Evolutionary conservation across 2,329 filamentous ascomycete genomes (phyloP).

Genomic region (Penicillium griseofulvum): DNA sequence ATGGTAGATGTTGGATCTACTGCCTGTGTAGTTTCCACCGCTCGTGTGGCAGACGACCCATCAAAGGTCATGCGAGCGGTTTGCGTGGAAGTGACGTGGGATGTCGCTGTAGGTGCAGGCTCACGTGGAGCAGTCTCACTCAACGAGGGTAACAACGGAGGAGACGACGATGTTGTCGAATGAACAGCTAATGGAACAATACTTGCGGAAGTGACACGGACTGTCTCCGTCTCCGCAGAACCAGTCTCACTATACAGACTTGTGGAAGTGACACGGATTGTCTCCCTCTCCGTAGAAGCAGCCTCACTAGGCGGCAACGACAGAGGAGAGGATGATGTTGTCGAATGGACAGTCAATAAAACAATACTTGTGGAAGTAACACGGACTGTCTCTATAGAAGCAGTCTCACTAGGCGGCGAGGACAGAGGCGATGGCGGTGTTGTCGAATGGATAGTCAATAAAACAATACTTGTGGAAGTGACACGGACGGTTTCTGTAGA

Average conservation of each 20-base stretch:
- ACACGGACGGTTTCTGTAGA: not conserved
- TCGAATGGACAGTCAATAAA: not conserved
- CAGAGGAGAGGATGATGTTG: not conserved
- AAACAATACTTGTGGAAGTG: constrained; percentile 1
- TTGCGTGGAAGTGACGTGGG: not conserved
- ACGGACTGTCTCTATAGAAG: not conserved
- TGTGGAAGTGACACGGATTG: not conserved
- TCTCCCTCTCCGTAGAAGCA: not conserved
- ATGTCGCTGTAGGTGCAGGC: not conserved
- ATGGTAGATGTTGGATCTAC: not conserved
- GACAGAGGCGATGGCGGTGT: not conserved
- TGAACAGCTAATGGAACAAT: not conserved
- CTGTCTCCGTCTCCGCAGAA: not conserved
- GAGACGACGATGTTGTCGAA: not conserved
- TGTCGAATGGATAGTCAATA: not conserved
- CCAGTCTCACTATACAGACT: not conserved
- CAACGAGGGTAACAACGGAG: not conserved
- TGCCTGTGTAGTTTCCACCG: not conserved
- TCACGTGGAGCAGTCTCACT: not conserved
- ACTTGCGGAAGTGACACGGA: not conserved
- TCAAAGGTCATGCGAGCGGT: not conserved
- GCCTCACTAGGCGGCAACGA: too few relatives aligned
- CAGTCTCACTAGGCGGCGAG: not conserved
- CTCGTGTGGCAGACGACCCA: not conserved
- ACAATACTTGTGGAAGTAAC: not conserved